phyloP scores from a whole-genome alignment of 495 filamentous ascomycete species.

The Podospora sp. region DNA sequence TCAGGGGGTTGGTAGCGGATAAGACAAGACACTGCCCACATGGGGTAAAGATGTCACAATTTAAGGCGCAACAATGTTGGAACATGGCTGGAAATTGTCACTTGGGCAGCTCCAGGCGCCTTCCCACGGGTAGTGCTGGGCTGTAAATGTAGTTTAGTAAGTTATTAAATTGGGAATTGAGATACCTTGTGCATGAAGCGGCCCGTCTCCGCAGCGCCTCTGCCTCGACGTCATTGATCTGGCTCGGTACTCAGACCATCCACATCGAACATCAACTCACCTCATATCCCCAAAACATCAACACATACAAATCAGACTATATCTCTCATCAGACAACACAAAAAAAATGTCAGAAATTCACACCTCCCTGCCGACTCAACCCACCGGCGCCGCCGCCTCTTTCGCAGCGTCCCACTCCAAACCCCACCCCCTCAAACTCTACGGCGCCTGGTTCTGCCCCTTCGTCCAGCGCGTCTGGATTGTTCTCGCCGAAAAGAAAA shows the following conservation, averaged over 20 bases:
- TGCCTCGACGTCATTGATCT: neutral
- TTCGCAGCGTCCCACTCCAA: slow-evolving; percentile 39
- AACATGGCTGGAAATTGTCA: neutral
- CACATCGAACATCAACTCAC: neutral
- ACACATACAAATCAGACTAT: too few relatives aligned
- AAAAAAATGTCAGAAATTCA: slow-evolving; percentile 22
- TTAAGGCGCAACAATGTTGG: neutral
- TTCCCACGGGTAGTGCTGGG: neutral
- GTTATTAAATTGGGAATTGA: neutral
- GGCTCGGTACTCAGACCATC: neutral
- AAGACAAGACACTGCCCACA: too few relatives aligned
- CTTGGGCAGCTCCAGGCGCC: neutral
- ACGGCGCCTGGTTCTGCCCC: slow-evolving; percentile 57
- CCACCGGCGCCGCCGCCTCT: slow-evolving; percentile 38
- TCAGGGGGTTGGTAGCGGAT: too few relatives aligned
- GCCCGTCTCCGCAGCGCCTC: neutral
- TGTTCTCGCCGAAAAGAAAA: slow-evolving; percentile 68
- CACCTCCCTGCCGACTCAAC: slow-evolving; percentile 20
- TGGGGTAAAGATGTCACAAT: neutral
- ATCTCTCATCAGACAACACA: neutral
- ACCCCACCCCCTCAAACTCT: slow-evolving; percentile 47
- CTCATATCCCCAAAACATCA: too few relatives aligned
- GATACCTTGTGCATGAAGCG: neutral
- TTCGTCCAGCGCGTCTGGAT: slow-evolving; percentile 69
- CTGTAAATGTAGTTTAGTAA: neutral